Conservation (phyloP, 73 alveolate species). For the Symbiodinium pilosum region DNA sequence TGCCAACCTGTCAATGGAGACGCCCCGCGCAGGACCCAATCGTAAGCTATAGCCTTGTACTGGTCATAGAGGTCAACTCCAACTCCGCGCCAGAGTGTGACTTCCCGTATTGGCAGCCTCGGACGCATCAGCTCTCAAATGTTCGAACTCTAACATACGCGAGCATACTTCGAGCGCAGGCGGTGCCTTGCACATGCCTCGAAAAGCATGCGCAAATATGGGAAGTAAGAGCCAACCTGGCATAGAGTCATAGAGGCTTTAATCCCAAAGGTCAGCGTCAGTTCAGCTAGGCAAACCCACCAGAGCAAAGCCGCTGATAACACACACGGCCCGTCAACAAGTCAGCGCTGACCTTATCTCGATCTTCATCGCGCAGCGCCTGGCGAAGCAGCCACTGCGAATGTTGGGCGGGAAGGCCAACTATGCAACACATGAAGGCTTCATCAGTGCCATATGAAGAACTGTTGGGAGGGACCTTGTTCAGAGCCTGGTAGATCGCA, state of each 20-base stretch:
- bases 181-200: conserved; percentile 84
- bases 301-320: neutral
- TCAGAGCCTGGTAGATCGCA: conserved; percentile 91
- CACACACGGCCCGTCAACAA: too few relatives aligned
- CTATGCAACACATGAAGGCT: neutral
- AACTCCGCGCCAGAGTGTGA: conserved; percentile 83
- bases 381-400: neutral
- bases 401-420: too few relatives aligned
- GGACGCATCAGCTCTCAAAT: neutral
- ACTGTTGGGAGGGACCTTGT: neutral
- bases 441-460: neutral
- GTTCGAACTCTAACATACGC: neutral
- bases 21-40: neutral
- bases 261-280: neutral
- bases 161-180: neutral
- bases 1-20: conserved; percentile 23
- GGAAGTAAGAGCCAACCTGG: conserved; percentile 69
- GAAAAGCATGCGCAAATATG: conserved; percentile 82
- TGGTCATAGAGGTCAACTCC: conserved; percentile 80
- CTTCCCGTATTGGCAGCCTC: conserved; percentile 72
- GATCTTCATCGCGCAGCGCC: conserved; percentile 94
- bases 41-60: conserved; percentile 34
- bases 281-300: neutral
- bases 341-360: conserved; percentile 51
- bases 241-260: neutral